Conservation (phyloP, 768 basidiomycete species). For the Tricholoma matsutake region DNA sequence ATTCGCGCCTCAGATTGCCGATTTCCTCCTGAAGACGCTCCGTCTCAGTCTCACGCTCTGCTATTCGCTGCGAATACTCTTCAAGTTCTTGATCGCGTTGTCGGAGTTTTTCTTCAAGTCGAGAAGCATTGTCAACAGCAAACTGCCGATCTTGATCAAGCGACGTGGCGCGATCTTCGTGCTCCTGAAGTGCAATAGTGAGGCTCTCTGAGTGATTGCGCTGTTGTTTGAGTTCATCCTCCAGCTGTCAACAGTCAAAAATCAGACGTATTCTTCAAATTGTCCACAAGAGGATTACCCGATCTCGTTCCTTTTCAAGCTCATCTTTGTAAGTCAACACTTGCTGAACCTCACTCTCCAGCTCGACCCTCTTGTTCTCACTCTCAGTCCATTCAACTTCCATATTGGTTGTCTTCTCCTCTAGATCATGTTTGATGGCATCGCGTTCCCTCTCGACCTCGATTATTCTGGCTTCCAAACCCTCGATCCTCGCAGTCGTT, state of each 20-base stretch:
- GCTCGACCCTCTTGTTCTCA: constrained; percentile 52
- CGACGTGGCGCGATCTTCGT: constrained; percentile 46
- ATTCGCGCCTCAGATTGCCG: constrained; percentile 51
- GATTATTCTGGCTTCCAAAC: constrained; percentile 34
- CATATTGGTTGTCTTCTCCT: constrained; percentile 40
- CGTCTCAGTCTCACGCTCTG: constrained; percentile 47
- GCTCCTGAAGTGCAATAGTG: constrained; percentile 46
- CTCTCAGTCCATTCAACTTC: constrained; percentile 55
- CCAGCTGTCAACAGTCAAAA: constrained; percentile 36
- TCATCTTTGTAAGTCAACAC: constrained; percentile 49
- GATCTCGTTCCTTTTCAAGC: constrained; percentile 52
- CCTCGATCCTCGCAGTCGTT: constrained; percentile 43
- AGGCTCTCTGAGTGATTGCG: constrained; percentile 50
- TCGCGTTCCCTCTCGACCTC: constrained; percentile 40
- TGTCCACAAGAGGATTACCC: constrained; percentile 36
- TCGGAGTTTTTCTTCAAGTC: constrained; percentile 54
- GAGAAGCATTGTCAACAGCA: constrained; percentile 49
- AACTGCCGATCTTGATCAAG: constrained; percentile 57
- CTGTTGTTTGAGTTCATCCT: constrained; percentile 49
- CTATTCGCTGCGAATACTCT: constrained; percentile 43
- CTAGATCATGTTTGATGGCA: constrained; percentile 35
- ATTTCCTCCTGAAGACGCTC: constrained; percentile 56
- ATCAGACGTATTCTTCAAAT: background rate
- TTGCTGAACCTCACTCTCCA: constrained; percentile 56
- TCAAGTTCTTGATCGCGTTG: constrained; percentile 56